A percentile compares a stretch with the other conserved stretches of the same genome.
These are phyloP conservation scores for Spergularia marina DNA, from an alignment of 148 eudicot species.

Conservation along the genomic window DNA sequence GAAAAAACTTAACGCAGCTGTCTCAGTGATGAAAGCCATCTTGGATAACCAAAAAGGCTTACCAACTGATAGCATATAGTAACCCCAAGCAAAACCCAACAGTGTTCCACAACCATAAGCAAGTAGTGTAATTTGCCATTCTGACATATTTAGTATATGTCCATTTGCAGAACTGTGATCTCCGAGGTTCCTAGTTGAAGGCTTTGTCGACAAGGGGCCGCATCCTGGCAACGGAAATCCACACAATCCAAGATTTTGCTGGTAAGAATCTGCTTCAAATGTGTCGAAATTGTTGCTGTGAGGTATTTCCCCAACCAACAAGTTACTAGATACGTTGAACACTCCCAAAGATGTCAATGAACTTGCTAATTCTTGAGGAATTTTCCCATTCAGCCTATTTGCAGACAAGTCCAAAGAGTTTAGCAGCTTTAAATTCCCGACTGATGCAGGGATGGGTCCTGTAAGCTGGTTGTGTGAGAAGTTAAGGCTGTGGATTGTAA, in stretches of 20 bases:
- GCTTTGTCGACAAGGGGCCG: not conserved
- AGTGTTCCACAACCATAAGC: constrained; percentile 19
- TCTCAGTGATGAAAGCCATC: not conserved
- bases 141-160: not conserved
- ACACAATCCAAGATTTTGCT: constrained; percentile 23
- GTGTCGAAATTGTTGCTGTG: constrained; percentile 20
- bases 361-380: constrained; percentile 28
- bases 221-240: constrained; percentile 22
- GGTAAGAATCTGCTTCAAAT: constrained; percentile 22
- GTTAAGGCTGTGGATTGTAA: constrained; percentile 28
- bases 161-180: not conserved
- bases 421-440: constrained; percentile 23
- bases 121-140: constrained; percentile 12
- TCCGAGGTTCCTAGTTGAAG: no score
- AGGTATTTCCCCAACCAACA: constrained; percentile 23
- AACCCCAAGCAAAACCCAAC: constrained; percentile 20
- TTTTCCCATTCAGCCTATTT: constrained; percentile 23
- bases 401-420: constrained; percentile 37
- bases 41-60: constrained; percentile 16
- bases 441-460: constrained; percentile 28
- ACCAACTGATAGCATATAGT: constrained; percentile 15
- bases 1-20: not conserved
- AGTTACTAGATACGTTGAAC: constrained; percentile 23
- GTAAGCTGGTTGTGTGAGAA: constrained; percentile 36
- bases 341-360: constrained; percentile 18